Conservation (phyloP, 371 early-diverging fungal genomes). For the Lichtheimia ornata region DNA sequence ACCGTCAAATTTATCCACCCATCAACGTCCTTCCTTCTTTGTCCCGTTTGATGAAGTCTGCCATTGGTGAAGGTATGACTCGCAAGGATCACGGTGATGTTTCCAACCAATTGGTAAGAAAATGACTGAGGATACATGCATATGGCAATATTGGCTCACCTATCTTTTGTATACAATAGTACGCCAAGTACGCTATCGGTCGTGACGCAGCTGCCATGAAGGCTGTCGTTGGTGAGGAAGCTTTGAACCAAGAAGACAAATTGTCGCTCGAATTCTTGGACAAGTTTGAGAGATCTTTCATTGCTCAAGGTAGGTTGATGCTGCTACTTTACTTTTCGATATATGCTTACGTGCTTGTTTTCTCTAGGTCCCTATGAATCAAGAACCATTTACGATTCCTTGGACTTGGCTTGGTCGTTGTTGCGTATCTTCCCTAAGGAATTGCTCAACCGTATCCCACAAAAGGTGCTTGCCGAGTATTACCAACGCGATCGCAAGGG, state of each 20-base stretch:
- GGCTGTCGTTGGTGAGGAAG: conserved; percentile 99
- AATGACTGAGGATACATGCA: not conserved
- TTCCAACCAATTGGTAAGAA: conserved; percentile 94
- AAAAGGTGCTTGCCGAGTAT: conserved; percentile 93
- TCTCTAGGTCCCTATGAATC: conserved; percentile 80
- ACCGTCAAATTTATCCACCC: conserved; percentile 99
- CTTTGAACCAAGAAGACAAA: conserved; percentile 98
- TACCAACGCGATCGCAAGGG: conserved; percentile 85
- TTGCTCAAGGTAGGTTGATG: conserved; percentile 83
- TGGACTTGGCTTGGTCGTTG: conserved; percentile 99
- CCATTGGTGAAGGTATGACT: conserved; percentile 99
- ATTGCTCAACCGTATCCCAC: conserved; percentile 99
- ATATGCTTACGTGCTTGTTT: conserved; percentile 4
- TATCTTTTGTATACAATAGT: conserved; percentile 45
- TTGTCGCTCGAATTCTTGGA: conserved; percentile 98
- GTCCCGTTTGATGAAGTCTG: conserved; percentile 99
- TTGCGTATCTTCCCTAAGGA: conserved; percentile 99
- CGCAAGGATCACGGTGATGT: conserved; percentile 99
- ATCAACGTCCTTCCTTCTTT: conserved; percentile 99
- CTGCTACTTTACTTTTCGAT: not conserved
- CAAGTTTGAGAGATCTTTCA: conserved; percentile 98
- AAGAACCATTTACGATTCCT: conserved; percentile 96
- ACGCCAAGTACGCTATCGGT: conserved; percentile 99
- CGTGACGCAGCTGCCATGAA: conserved; percentile 99
- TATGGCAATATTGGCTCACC: not conserved